Evolutionary conservation across 169 alveolate genomes (phyloP).

Genomic region (Eimeria necatrix): DNA sequence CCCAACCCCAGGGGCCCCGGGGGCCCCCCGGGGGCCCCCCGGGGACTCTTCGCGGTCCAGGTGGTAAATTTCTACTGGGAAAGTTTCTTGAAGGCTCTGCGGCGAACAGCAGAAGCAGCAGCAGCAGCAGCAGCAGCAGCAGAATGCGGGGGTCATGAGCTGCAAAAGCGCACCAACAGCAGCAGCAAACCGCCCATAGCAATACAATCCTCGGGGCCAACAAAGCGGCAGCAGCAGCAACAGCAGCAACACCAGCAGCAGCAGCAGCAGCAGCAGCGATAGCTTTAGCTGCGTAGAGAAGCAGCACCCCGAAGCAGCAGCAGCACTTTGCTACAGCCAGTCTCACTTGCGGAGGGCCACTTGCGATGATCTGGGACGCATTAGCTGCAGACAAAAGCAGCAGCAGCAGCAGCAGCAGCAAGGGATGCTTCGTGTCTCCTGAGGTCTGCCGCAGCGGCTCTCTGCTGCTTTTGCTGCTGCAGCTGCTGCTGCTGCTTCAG

Average conservation of each 20-base stretch:
- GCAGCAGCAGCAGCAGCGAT: neutral
- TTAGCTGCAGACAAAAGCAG: neutral
- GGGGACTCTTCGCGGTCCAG: neutral
- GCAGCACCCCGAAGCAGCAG: constrained; percentile 1
- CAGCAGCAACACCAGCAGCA: neutral
- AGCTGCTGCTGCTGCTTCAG: constrained; percentile 16
- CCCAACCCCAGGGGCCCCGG: neutral
- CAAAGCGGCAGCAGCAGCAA: neutral
- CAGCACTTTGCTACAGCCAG: neutral
- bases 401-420: constrained; percentile 45
- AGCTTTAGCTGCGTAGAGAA: neutral
- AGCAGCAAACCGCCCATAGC: neutral
- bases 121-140: constrained; percentile 36
- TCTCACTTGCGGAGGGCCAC: constrained; percentile 1
- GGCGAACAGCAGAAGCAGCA: constrained; percentile 3
- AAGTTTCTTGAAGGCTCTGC: neutral
- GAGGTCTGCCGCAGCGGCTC: neutral
- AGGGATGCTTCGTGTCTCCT: neutral
- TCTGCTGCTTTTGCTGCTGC: constrained; percentile 26
- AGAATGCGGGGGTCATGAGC: neutral
- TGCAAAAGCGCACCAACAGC: neutral
- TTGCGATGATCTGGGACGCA: neutral
- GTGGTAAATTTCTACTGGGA: neutral
- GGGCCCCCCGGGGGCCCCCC: neutral
- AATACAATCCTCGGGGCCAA: neutral